Evolutionary conservation across 2,329 filamentous ascomycete genomes (phyloP).

Genomic region (Alternaria triticina): DNA sequence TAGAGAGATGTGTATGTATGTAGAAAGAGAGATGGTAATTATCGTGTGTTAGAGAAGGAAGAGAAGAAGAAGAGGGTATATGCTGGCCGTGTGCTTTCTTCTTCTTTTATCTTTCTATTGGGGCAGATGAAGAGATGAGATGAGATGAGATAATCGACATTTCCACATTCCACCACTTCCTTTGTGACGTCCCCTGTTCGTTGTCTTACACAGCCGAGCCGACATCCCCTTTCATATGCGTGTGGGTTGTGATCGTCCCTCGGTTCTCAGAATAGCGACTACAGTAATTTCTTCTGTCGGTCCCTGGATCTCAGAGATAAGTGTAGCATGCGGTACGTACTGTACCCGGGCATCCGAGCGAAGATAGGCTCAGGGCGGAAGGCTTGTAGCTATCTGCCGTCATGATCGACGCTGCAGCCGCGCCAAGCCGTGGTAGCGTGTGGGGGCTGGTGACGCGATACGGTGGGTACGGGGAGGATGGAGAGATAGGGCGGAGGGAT

Average conservation of each 20-base stretch:
- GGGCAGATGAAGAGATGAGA: background rate
- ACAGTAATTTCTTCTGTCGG: background rate
- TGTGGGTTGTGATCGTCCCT: background rate
- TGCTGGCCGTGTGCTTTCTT: slow-evolving; percentile 4
- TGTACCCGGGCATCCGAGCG: background rate
- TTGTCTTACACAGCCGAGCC: background rate
- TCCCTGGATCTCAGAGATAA: background rate
- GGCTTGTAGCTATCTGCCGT: background rate
- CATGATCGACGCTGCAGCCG: slow-evolving; percentile 2
- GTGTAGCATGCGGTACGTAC: background rate
- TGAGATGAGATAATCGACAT: background rate
- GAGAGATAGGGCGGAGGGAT: background rate
- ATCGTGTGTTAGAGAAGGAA: background rate
- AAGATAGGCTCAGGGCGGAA: background rate
- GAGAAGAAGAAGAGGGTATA: background rate
- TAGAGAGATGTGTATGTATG: background rate
- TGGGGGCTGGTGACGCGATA: background rate
- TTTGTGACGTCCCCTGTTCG: background rate
- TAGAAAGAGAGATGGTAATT: background rate
- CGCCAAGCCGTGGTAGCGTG: background rate
- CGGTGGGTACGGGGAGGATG: background rate
- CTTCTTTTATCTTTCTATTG: background rate
- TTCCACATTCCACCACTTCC: background rate
- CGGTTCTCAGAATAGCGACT: background rate
- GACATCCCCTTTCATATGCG: background rate